Conservation (phyloP, 2,329 filamentous ascomycete genomes). For the Hypoxylon sp. region DNA sequence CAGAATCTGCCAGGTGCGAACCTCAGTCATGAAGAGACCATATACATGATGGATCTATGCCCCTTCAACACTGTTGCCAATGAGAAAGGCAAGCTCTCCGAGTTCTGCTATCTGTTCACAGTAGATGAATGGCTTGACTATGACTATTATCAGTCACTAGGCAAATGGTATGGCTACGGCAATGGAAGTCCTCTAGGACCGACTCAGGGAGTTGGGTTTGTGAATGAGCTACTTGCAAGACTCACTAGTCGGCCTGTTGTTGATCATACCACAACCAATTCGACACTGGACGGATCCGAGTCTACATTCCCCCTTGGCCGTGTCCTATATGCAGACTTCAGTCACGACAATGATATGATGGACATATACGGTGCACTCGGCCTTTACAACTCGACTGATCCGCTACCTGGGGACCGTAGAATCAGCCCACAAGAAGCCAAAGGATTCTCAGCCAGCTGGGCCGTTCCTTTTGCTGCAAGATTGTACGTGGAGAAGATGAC, state of each 20-base stretch:
- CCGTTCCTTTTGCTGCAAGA: constrained; percentile 84
- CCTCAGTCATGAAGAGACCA: constrained; percentile 72
- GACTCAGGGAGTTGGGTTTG: constrained; percentile 88
- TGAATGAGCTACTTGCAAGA: constrained; percentile 88
- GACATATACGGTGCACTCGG: constrained; percentile 83
- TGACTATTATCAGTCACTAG: constrained; percentile 83
- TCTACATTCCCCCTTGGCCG: constrained; percentile 80
- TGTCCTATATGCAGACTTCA: constrained; percentile 88
- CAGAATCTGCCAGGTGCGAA: constrained; percentile 76
- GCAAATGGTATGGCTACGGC: constrained; percentile 88
- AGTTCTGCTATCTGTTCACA: constrained; percentile 84
- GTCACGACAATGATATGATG: constrained; percentile 90
- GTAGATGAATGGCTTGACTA: constrained; percentile 81
- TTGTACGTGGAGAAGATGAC: constrained; percentile 91
- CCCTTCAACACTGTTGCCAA: constrained; percentile 85
- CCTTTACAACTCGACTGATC: constrained; percentile 77
- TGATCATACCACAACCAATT: constrained; percentile 83
- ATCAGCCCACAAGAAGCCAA: constrained; percentile 67
- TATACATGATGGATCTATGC: constrained; percentile 89
- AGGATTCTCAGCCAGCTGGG: constrained; percentile 83
- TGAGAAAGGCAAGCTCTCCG: constrained; percentile 69
- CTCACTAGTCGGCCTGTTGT: constrained; percentile 77
- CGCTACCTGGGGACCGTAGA: constrained; percentile 67
- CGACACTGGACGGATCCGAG: constrained; percentile 77
- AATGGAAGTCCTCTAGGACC: constrained; percentile 83